Evolutionary conservation across 495 filamentous ascomycete species (phyloP), one percentile per base, ranked within the genome.

Genomic region (Xylaria flabelliformis): DNA sequence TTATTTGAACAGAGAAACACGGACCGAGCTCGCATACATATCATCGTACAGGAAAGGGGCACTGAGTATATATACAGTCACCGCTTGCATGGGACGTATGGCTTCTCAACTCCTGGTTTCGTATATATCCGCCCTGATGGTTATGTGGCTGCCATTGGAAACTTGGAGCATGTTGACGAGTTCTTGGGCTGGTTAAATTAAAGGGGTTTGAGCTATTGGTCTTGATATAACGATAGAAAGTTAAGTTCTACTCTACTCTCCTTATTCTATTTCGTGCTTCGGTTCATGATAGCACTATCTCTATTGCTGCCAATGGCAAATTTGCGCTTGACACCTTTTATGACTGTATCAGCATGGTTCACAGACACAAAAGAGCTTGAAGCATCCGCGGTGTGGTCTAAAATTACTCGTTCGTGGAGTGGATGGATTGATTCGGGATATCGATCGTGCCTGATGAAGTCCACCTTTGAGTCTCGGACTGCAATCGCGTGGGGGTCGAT

Each of bases 61-160:
- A 74, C 76, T 65, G 8, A 56, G 8, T 76, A 83, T 62, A 24
- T 24, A 5, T 76, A 73, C 6, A 80, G 75, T 17, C 51, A 42
- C 29, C 21, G 21, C 42, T 26, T 80, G n/a, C 79, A 81, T 73
- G 10, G 46, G 24, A 66, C 62, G 21, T 83, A 80, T 63, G 81
- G 82, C 6, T 82, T 83, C 44, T 61, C 70, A 13, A 68, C 44
- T 46, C 66, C 78, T 0, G 78, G 80, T 0, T 83, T 76, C 68
- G 73, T 81, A n/a, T 67, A 81, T 21, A 77, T 82, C n/a, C 74
- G 81, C 5, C 82, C 82, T 9, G 82, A 84, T 65, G 73, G 74
- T 2, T 80, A 84, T 69, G 65, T 82, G 21, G 74, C 71, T 0
- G 72, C 78, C 48, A 77, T 83, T 59, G 80, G 80, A 21, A 59